phyloP scores from a whole-genome alignment of 257 asterid species.

The Scutellaria barbata region DNA sequence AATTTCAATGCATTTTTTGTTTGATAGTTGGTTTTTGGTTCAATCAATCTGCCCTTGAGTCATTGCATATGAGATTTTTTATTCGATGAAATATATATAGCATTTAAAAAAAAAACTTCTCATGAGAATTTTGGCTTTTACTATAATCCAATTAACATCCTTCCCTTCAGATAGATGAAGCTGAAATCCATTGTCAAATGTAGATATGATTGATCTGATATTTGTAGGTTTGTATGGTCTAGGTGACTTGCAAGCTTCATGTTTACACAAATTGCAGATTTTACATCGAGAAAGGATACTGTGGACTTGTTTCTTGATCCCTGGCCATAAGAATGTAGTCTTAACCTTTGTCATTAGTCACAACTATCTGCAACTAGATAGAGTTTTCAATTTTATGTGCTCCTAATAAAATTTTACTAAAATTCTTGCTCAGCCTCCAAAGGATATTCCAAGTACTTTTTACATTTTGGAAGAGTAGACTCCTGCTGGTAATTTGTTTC shows the following conservation, averaged over 20 bases:
- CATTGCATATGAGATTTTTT: constrained; percentile 27
- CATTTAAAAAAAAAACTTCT: constrained; percentile 1
- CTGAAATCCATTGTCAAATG: not conserved
- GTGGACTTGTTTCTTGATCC: not conserved
- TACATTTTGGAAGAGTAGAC: not conserved
- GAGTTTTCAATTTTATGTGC: not conserved
- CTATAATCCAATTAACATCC: not conserved
- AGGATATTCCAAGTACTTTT: not conserved
- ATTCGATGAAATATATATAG: constrained; percentile 5
- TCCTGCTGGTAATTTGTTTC: constrained; percentile 18
- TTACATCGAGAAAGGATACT: not conserved
- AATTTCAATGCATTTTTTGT: constrained; percentile 68
- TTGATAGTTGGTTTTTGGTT: constrained; percentile 42
- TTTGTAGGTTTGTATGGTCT: constrained; percentile 1
- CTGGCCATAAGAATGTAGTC: not conserved
- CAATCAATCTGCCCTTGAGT: constrained; percentile 40
- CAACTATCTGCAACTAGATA: constrained; percentile 6
- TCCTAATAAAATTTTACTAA: not conserved
- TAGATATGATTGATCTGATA: constrained; percentile 9
- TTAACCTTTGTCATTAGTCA: not conserved
- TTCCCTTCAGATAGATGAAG: constrained; percentile 11
- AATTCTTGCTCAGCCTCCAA: not conserved
- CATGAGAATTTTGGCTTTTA: constrained; percentile 9
- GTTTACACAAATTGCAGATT: not conserved
- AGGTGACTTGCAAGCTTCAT: not conserved